Base-by-base conservation (phyloP, 108 stramenopile species). In the Pseudonitzschia pungens region DNA sequence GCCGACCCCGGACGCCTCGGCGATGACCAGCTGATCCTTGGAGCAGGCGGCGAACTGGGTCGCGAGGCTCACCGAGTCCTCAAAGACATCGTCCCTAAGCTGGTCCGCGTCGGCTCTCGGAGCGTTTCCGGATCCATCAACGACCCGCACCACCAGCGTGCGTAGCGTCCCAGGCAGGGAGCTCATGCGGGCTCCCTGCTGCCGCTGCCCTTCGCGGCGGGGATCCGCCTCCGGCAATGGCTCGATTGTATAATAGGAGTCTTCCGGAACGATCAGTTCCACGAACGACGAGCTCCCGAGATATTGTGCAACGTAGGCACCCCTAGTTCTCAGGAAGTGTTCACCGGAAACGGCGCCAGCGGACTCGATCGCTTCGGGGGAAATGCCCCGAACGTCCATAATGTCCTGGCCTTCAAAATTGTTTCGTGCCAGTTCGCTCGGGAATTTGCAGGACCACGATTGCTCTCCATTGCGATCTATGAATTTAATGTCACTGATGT, bases 31-130 rank as follows among this genome's bases (percentile, higher is more conserved):
- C 43, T 67, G 66, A 50, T 67, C 36, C 18, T 67, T 44, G 0
- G 66, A 67, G n/a, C 71, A 67, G 9, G 66, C 66, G 0, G 42
- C 66, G 21, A 50, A 67, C 22, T 48, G 44, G 6, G 43, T 67
- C 2, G 21, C 27, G 7, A 67, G 16, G 42, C 45, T 43, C 8
- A 67, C 42, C 22, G 18, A 10, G 1, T 45, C 66, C 14, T 67
- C 44, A 45, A 67, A 67, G 28, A 67, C 50, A 24, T 67, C 66
- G 29, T 67, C 44, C 22, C 26, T 21, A 3, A 67, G 24, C 27
- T 50, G 12, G 2, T 14, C 43, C 26, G 66, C 44, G 50, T 36
- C 43, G 44, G 66, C 44, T 7, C 15, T 67, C 14, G 44, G 31
- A 3, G 6, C 45, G 20, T 2, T 67, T 28, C 44, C 44, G 24